phyloP scores from a whole-genome alignment of 768 basidiomycete species.

The Trametes cingulata region DNA sequence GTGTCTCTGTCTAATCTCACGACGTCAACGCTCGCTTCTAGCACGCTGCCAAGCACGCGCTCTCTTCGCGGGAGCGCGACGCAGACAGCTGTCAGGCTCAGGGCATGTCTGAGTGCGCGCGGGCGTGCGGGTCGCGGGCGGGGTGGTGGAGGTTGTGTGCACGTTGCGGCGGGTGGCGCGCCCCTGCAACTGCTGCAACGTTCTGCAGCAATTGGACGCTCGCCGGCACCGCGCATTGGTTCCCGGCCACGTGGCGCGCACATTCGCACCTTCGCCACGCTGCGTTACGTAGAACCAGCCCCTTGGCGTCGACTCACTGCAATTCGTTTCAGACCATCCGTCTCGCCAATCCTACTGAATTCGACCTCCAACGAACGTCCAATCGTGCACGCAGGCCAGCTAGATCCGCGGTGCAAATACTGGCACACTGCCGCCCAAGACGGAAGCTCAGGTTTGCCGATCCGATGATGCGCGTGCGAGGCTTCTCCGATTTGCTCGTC shows the following conservation, averaged over 20 bases:
- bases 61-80: not conserved
- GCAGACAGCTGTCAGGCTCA: not conserved
- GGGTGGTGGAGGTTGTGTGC: too few species aligned
- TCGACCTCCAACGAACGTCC: not conserved
- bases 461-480: not conserved
- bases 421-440: not conserved
- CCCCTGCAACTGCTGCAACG: not conserved
- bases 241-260: conserved; percentile 13
- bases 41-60: too few species aligned
- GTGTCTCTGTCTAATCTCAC: not conserved
- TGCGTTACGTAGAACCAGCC: not conserved
- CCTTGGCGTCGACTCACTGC: not conserved
- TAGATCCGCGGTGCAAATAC: not conserved
- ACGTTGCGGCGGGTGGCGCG: not conserved
- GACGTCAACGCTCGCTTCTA: not conserved
- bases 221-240: conserved; percentile 12
- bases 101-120: too few species aligned
- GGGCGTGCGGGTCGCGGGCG: too few species aligned
- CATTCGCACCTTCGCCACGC: not conserved
- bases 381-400: not conserved
- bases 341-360: not conserved
- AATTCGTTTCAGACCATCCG: not conserved
- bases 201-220: too few species aligned
- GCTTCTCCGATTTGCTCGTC: not conserved
- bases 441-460: not conserved